Evolutionary conservation across 345 rosid species (phyloP).

Genomic region (Cardamine occulta): DNA sequence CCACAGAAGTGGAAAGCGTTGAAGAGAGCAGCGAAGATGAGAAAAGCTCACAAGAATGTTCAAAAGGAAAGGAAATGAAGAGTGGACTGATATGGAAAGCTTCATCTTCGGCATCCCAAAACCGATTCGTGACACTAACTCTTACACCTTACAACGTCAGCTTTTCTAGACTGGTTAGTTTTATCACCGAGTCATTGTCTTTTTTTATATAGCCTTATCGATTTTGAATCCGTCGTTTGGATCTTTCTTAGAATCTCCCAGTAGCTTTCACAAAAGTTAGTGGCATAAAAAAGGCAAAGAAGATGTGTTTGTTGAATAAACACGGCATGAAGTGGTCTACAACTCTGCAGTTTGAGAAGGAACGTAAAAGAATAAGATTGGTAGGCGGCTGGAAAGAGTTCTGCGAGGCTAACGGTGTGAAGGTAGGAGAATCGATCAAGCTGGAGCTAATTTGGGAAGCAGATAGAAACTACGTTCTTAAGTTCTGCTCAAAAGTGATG

Average conservation of each 20-base stretch:
- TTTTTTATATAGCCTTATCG: neutral
- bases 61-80: neutral
- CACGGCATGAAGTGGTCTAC: conserved; percentile 13
- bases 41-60: neutral
- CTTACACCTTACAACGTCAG: neutral
- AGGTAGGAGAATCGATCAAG: neutral
- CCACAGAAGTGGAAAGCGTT: neutral
- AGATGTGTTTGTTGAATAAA: neutral
- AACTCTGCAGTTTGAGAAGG: neutral
- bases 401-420: conserved; percentile 6
- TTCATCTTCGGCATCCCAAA: conserved; percentile 11
- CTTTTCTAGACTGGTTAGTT: conserved; percentile 15
- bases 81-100: neutral
- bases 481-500: conserved; percentile 19
- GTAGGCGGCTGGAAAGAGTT: conserved; percentile 23
- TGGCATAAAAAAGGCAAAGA: neutral
- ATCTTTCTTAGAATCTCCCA: neutral
- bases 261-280: neutral
- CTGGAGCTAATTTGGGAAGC: conserved; percentile 3
- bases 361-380: neutral
- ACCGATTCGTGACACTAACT: conserved; percentile 20
- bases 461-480: neutral
- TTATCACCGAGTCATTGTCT: neutral
- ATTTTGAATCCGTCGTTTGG: neutral
- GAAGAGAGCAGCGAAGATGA: conserved; percentile 17